phyloP scores from a whole-genome alignment of 2,329 filamentous ascomycete genomes.

The Ophiostoma montium region DNA sequence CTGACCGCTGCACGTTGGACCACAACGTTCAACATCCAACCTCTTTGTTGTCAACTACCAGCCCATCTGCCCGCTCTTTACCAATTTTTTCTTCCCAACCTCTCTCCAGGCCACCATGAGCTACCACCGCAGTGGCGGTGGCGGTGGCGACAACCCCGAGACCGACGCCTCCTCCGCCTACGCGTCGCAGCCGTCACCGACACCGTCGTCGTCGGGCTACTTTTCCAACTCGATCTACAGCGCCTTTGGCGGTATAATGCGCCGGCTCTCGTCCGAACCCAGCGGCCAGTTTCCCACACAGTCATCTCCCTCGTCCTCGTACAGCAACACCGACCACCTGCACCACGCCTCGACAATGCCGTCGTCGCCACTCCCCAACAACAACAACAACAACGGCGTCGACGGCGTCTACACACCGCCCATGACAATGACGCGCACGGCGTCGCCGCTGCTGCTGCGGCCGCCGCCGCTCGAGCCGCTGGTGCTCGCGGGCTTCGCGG shows the following conservation, averaged over 20 bases:
- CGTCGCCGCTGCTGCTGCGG: slow-evolving; percentile 74
- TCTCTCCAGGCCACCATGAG: slow-evolving; percentile 1
- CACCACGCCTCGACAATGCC: background rate
- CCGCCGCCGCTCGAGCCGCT: slow-evolving; percentile 80
- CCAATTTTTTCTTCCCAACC: no score
- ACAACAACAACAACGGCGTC: slow-evolving; percentile 9
- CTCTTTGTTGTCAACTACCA: no score
- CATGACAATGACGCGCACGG: slow-evolving; percentile 34
- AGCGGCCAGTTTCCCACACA: slow-evolving; percentile 16
- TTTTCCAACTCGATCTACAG: slow-evolving; percentile 22
- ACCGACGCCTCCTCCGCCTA: slow-evolving; percentile 1
- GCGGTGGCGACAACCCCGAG: background rate
- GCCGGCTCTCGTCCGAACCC: slow-evolving; percentile 46
- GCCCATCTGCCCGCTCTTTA: background rate
- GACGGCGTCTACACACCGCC: slow-evolving; percentile 25
- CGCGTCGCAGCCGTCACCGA: slow-evolving; percentile 7
- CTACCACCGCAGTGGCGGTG: background rate
- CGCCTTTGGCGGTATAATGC: slow-evolving; percentile 49
- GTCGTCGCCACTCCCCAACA: background rate
- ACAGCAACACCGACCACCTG: background rate
- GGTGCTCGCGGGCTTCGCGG: slow-evolving; percentile 50
- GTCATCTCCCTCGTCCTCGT: background rate
- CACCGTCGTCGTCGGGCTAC: slow-evolving; percentile 9
- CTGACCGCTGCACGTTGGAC: no score
- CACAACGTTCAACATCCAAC: no score